Evolutionary conservation across 306 rosid genomes (phyloP).

Genomic region (Begonia fuchsioides): DNA sequence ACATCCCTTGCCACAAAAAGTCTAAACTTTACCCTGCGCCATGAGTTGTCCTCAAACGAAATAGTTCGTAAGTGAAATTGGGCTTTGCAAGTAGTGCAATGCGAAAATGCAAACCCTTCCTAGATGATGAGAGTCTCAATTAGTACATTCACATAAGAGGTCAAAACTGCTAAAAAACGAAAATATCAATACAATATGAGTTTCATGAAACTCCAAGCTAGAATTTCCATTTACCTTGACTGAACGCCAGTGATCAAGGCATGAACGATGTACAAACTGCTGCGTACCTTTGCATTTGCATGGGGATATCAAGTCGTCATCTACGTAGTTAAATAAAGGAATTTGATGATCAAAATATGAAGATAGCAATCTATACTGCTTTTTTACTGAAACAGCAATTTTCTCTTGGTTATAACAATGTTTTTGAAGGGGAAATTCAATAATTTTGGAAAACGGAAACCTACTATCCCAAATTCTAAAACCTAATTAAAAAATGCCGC

Average conservation of each 20-base stretch:
- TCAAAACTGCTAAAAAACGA: background rate
- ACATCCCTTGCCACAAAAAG: slow-evolving; percentile 97
- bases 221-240: slow-evolving; percentile 42
- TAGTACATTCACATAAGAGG: background rate
- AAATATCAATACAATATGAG: background rate
- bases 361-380: too few species aligned
- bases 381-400: too few species aligned
- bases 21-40: slow-evolving; percentile 81
- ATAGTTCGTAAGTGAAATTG: slow-evolving; percentile 80
- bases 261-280: slow-evolving; percentile 94
- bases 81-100: slow-evolving; percentile 98
- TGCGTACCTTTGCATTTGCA: slow-evolving; percentile 99
- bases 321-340: slow-evolving; percentile 25
- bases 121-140: slow-evolving; percentile 8
- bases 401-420: too few species aligned
- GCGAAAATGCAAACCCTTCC: slow-evolving; percentile 99
- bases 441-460: slow-evolving; percentile 2
- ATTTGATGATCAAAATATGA: too few species aligned
- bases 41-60: slow-evolving; percentile 67
- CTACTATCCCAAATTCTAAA: background rate
- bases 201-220: background rate
- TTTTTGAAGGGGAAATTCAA: too few species aligned
- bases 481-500: background rate
- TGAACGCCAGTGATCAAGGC: slow-evolving; percentile 99
- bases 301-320: slow-evolving; percentile 86